Conservation (phyloP, 495 filamentous ascomycete species). For the Daldinia bambusicola region DNA sequence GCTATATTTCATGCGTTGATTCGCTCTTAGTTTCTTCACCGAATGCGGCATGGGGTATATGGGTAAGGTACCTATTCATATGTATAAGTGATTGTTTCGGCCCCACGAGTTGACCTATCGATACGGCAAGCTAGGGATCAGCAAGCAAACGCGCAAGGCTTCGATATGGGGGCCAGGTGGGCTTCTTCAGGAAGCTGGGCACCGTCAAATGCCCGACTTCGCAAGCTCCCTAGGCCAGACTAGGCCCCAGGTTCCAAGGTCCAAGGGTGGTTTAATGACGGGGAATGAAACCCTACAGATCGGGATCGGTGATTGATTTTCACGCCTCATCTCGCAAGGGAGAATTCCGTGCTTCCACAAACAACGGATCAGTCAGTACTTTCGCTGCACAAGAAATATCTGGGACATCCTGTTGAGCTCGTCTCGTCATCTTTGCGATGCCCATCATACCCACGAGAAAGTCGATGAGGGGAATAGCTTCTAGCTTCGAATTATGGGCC, state of each 20-base stretch:
- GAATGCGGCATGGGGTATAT: neutral
- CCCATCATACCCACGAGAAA: neutral
- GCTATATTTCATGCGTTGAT: neutral
- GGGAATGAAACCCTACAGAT: neutral
- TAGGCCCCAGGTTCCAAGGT: neutral
- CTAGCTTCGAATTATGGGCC: neutral
- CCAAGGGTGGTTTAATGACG: neutral
- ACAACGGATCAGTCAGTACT: neutral
- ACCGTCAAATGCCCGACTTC: slow-evolving; percentile 17
- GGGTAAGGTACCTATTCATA: neutral
- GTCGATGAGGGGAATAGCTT: neutral
- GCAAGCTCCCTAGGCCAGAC: slow-evolving; percentile 6
- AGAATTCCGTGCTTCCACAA: neutral
- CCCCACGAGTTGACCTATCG: neutral
- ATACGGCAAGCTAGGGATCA: neutral
- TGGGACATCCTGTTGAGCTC: neutral
- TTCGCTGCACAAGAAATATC: neutral
- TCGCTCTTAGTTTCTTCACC: slow-evolving; percentile 17
- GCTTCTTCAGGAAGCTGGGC: neutral
- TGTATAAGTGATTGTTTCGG: neutral
- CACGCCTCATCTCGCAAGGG: neutral
- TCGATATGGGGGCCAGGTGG: slow-evolving; percentile 10
- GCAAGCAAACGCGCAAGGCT: neutral
- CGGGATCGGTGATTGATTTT: neutral
- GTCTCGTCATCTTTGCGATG: neutral